A percentile compares a stretch with the other conserved stretches of the same genome.
phyloP scores from a whole-genome alignment of 2,329 filamentous ascomycete genomes.

The Epichloe elymi region DNA sequence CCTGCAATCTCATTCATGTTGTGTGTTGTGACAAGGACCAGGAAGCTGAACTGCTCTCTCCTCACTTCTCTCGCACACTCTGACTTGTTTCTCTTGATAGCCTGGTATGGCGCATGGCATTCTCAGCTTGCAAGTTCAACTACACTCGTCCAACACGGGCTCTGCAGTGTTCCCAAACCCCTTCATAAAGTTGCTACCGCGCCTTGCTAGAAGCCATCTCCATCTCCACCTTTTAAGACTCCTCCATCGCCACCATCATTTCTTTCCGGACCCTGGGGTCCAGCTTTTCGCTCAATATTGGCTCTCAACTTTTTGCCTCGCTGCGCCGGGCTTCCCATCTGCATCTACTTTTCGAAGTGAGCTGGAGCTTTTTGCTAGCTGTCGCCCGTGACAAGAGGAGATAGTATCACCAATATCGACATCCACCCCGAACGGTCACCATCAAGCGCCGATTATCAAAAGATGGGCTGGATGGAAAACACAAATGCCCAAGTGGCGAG shows the following conservation, averaged over 20 bases:
- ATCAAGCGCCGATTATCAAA: background rate
- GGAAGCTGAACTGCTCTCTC: background rate
- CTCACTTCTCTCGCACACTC: background rate
- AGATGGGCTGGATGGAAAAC: conserved; percentile 36
- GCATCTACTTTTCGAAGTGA: background rate
- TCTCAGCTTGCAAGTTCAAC: background rate
- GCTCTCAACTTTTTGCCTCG: background rate
- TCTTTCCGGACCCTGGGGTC: background rate
- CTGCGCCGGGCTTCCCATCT: background rate
- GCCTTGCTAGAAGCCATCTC: background rate
- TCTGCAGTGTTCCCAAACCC: background rate
- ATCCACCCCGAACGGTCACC: background rate
- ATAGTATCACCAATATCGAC: background rate
- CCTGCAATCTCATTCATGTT: background rate
- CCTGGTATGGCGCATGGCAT: conserved; percentile 1
- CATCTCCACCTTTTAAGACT: background rate
- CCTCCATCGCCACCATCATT: conserved; percentile 1
- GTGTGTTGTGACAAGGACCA: background rate
- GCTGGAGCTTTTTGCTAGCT: background rate
- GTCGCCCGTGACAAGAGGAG: background rate
- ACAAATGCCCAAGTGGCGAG: conserved; percentile 47
- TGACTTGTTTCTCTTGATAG: background rate
- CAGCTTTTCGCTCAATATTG: background rate
- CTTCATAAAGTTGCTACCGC: background rate
- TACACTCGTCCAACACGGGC: background rate